Evolutionary conservation across 2,329 filamentous ascomycete species (phyloP).

Genomic region (Neophaeococcomyces aloes): DNA sequence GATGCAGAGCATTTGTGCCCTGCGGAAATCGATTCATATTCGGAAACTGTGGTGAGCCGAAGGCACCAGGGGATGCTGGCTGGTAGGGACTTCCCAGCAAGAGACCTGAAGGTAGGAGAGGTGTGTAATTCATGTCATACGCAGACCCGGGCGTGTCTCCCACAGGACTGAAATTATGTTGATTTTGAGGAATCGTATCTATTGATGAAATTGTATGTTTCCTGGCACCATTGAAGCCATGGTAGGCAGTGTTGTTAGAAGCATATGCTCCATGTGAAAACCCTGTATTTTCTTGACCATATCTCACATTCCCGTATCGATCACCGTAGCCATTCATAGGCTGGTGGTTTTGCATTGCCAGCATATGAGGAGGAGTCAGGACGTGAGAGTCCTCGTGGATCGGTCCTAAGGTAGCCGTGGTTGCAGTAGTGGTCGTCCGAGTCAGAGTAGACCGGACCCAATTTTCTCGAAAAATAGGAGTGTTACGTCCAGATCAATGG

Average conservation of each 20-base stretch:
- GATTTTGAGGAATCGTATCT: slow-evolving; percentile 64
- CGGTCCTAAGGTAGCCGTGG: slow-evolving; percentile 3
- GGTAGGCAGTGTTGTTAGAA: slow-evolving; percentile 61
- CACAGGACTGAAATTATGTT: slow-evolving; percentile 45
- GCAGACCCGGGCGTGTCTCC: slow-evolving; percentile 77
- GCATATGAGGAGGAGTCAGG: slow-evolving; percentile 25
- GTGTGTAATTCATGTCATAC: slow-evolving; percentile 98
- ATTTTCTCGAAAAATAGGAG: not conserved
- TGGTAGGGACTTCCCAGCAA: slow-evolving; percentile 95
- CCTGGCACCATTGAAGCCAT: slow-evolving; percentile 74
- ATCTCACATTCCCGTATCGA: slow-evolving; percentile 43
- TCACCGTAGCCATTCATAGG: slow-evolving; percentile 31
- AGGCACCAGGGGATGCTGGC: slow-evolving; percentile 80
- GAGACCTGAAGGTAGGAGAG: slow-evolving; percentile 84
- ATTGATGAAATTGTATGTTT: slow-evolving; percentile 78
- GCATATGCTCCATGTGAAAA: slow-evolving; percentile 90
- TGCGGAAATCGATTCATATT: slow-evolving; percentile 68
- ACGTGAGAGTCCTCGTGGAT: slow-evolving; percentile 6
- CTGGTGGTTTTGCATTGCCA: slow-evolving; percentile 80
- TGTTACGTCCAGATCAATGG: not conserved
- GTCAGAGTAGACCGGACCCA: slow-evolving; percentile 1
- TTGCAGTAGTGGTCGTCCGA: slow-evolving; percentile 1
- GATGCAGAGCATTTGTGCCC: slow-evolving; percentile 41
- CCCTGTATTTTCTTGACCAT: slow-evolving; percentile 61
- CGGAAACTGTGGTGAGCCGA: slow-evolving; percentile 85